A percentile compares a stretch with the other conserved stretches of the same genome.
These are phyloP conservation scores for Scheffersomyces spartinae DNA, from an alignment of 805 yeast species.

Conservation along the genomic window DNA sequence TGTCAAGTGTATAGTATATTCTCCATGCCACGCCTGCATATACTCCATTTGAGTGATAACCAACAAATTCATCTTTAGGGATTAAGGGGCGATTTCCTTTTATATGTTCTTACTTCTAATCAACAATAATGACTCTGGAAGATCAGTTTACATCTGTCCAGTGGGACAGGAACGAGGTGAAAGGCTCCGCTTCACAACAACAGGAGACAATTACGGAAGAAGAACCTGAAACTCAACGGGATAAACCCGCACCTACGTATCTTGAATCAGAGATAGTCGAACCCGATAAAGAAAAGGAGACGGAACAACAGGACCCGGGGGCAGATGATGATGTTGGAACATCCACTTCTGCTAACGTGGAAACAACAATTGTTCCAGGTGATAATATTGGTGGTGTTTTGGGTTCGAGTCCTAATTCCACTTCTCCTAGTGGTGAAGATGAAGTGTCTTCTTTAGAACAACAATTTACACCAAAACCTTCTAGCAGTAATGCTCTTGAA, in stretches of 20 bases:
- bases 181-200: not conserved
- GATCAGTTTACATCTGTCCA: constrained; percentile 48
- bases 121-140: no score
- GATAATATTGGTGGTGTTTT: not conserved
- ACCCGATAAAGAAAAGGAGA: constrained; percentile 3
- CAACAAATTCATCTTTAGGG: no score
- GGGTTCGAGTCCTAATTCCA: not conserved
- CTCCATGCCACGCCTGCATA: no score
- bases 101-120: no score
- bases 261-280: constrained; percentile 1
- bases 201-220: constrained; percentile 8
- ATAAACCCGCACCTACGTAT: not conserved
- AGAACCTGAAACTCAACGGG: constrained; percentile 3
- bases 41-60: no score
- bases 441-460: not conserved
- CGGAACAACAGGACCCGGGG: not conserved
- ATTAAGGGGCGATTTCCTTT: no score
- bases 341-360: not conserved
- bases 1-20: no score
- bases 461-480: not conserved
- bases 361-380: not conserved
- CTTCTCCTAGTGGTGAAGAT: not conserved
- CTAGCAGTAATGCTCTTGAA: not conserved
- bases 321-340: constrained; percentile 1
- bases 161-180: constrained; percentile 39